Conservation (phyloP, 306 rosid species). For the Cicer arietinum region DNA sequence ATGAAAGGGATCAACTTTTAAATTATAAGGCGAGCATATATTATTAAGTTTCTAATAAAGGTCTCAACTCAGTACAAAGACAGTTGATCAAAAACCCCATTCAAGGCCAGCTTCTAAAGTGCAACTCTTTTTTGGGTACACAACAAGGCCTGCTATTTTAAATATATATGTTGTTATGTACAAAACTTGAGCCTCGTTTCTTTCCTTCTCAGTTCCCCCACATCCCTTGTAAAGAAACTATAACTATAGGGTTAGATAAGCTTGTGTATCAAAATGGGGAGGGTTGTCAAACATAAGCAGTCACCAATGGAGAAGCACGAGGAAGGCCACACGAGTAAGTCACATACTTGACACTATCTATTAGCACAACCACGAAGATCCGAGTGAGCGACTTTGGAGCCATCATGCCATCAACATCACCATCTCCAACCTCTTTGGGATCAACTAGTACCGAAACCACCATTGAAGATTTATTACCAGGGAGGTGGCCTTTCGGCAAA, state of each 20-base stretch:
- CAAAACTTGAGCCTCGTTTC: constrained; percentile 47
- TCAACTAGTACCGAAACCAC: constrained; percentile 93
- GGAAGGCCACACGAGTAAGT: constrained; percentile 96
- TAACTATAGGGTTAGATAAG: constrained; percentile 46
- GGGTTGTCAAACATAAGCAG: constrained; percentile 55
- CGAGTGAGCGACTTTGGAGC: constrained; percentile 77
- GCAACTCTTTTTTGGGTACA: constrained; percentile 16
- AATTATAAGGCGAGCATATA: constrained; percentile 20
- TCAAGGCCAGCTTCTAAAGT: constrained; percentile 23
- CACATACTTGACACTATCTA: constrained; percentile 89
- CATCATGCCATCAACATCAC: constrained; percentile 76
- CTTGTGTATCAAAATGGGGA: constrained; percentile 35
- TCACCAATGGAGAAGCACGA: constrained; percentile 66
- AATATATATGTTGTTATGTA: constrained; percentile 43
- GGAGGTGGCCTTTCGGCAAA: constrained; percentile 57
- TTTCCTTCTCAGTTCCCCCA: constrained; percentile 37
- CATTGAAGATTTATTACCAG: constrained; percentile 74
- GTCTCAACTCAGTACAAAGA: constrained; percentile 24
- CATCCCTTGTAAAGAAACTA: constrained; percentile 49
- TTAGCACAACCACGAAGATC: constrained; percentile 80
- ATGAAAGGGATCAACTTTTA: constrained; percentile 4
- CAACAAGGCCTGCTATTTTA: constrained; percentile 23
- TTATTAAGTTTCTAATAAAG: constrained; percentile 12
- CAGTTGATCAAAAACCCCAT: constrained; percentile 20
- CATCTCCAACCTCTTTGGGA: constrained; percentile 78